Percentiles rank a stretch among this genome's conserved stretches.
These are phyloP conservation scores for Curvularia lunata DNA, from an alignment of 2,329 filamentous ascomycete species.

Conservation along the genomic window DNA sequence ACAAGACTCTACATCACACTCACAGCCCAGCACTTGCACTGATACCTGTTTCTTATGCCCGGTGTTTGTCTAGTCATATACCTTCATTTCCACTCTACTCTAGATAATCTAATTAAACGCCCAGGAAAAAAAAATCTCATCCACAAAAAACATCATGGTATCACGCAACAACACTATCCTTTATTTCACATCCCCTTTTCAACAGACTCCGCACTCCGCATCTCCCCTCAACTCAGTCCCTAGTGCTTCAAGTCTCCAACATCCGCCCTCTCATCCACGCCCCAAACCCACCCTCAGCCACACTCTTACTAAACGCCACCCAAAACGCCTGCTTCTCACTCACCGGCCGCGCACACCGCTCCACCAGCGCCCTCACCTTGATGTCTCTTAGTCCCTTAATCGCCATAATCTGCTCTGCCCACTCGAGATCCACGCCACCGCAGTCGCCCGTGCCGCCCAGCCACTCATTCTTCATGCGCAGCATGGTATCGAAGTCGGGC, in stretches of 20 bases:
- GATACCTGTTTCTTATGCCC: no score
- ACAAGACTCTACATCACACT: no score
- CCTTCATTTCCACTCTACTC: no score
- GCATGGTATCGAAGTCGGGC: slow-evolving; percentile 34
- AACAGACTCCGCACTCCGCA: no score
- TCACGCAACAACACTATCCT: no score
- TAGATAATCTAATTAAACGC: no score
- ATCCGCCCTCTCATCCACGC: slow-evolving; percentile 58
- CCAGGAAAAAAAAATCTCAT: no score
- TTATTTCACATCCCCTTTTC: no score
- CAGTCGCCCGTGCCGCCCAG: slow-evolving; percentile 19
- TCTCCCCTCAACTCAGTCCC: no score
- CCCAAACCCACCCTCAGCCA: slow-evolving; percentile 60
- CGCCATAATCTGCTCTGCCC: slow-evolving; percentile 62
- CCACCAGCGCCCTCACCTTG: slow-evolving; percentile 61
- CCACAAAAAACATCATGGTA: no score
- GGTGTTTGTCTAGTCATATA: no score
- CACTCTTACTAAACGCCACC: slow-evolving; percentile 65
- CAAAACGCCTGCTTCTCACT: slow-evolving; percentile 64
- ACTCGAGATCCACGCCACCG: slow-evolving; percentile 55
- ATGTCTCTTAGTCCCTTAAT: slow-evolving; percentile 59
- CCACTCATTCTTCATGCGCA: slow-evolving; percentile 37
- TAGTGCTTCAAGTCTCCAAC: slow-evolving; percentile 13
- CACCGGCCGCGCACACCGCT: slow-evolving; percentile 60
- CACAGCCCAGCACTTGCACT: no score